phyloP scores from a whole-genome alignment of 2,329 filamentous ascomycete genomes.

The Colletotrichum sp. region DNA sequence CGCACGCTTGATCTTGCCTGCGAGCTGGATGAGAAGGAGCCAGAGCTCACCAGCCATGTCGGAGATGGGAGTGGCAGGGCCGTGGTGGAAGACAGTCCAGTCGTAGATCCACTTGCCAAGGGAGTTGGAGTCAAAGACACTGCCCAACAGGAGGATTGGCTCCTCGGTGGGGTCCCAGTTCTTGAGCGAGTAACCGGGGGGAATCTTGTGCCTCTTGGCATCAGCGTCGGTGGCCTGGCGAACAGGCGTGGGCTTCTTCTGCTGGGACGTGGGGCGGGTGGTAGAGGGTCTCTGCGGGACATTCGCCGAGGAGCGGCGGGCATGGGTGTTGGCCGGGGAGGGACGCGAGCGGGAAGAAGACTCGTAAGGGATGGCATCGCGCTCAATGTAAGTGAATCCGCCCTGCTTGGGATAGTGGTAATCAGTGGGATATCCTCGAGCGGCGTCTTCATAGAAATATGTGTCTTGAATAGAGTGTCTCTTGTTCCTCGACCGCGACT shows the following conservation, averaged over 20 bases:
- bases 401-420: constrained; percentile 60
- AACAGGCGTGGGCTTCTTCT: constrained; percentile 46
- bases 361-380: constrained; percentile 41
- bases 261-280: constrained; percentile 49
- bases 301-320: constrained; percentile 53
- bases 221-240: constrained; percentile 60
- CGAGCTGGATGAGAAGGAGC: constrained; percentile 91
- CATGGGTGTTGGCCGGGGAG: constrained; percentile 46
- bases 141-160: constrained; percentile 91
- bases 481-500: constrained; percentile 41
- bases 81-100: constrained; percentile 94
- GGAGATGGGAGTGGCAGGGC: constrained; percentile 80
- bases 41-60: constrained; percentile 95
- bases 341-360: constrained; percentile 48
- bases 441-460: constrained; percentile 38
- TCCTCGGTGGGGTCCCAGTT: constrained; percentile 97
- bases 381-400: constrained; percentile 39
- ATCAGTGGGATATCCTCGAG: constrained; percentile 65
- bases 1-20: constrained; percentile 90
- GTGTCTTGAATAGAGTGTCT: constrained; percentile 19
- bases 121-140: constrained; percentile 96
- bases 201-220: constrained; percentile 74
- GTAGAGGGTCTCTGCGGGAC: constrained; percentile 59
- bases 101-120: constrained; percentile 99
- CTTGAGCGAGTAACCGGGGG: constrained; percentile 90